phyloP scores from a whole-genome alignment of 495 filamentous ascomycete species.

The Hyphodiscus hymeniophilus region DNA sequence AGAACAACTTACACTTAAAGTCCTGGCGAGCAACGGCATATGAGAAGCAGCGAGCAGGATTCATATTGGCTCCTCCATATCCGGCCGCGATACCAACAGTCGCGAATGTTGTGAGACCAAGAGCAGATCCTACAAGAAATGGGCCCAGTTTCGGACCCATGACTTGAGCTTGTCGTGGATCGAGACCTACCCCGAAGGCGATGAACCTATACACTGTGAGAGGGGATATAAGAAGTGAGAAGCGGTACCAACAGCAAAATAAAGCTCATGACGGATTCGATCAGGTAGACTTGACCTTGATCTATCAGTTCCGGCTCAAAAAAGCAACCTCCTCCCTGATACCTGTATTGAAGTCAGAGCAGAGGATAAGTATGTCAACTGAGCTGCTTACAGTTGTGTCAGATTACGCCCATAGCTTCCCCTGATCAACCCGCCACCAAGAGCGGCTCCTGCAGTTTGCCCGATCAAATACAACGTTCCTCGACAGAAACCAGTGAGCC shows the following conservation, averaged over 20 bases:
- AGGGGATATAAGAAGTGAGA: slow-evolving; percentile 1
- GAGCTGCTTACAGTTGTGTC: slow-evolving; percentile 12
- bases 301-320: slow-evolving; percentile 19
- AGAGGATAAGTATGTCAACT: slow-evolving; percentile 19
- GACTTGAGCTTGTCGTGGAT: slow-evolving; percentile 43
- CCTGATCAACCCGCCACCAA: slow-evolving; percentile 35
- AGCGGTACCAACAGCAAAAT: slow-evolving; percentile 32
- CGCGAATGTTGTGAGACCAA: slow-evolving; percentile 38
- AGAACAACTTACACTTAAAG: slow-evolving; percentile 15
- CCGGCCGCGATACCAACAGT: slow-evolving; percentile 36
- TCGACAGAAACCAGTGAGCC: slow-evolving; percentile 39
- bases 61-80: slow-evolving; percentile 34
- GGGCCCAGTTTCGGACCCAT: slow-evolving; percentile 50
- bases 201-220: slow-evolving; percentile 23
- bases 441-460: slow-evolving; percentile 34
- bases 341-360: slow-evolving; percentile 19
- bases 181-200: slow-evolving; percentile 45
- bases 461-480: slow-evolving; percentile 36
- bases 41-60: slow-evolving; percentile 27
- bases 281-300: slow-evolving; percentile 30
- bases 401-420: slow-evolving; percentile 27
- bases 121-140: slow-evolving; percentile 40
- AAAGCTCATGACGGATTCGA: slow-evolving; percentile 37
- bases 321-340: slow-evolving; percentile 29
- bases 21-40: slow-evolving; percentile 23